Evolutionary conservation across 129 eudicot species (phyloP).

Genomic region (Gnaphalium uliginosum): DNA sequence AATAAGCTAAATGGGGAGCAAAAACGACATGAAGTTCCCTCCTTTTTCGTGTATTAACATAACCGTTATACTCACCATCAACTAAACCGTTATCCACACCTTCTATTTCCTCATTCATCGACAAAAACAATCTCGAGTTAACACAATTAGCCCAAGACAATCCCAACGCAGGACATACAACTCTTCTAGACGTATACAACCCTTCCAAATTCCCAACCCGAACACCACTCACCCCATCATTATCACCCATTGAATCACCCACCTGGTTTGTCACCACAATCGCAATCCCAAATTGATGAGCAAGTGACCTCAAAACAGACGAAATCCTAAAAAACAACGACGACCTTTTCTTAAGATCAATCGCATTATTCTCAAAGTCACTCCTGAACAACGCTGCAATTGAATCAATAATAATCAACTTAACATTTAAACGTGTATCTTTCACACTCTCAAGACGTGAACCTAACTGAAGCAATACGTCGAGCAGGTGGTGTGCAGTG

Average conservation of each 20-base stretch:
- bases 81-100: conserved; percentile 33
- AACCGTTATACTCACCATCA: conserved; percentile 22
- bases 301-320: conserved; percentile 43
- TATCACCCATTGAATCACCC: conserved; percentile 59
- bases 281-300: conserved; percentile 65
- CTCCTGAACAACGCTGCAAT: conserved; percentile 81
- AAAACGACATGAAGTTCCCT: conserved; percentile 79
- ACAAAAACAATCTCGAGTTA: conserved; percentile 72
- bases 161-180: conserved; percentile 85
- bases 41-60: conserved; percentile 33
- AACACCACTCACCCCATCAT: conserved; percentile 40
- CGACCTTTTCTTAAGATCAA: conserved; percentile 60
- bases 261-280: conserved; percentile 87
- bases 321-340: conserved; percentile 66
- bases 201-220: conserved; percentile 64
- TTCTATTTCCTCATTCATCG: conserved; percentile 45
- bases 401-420: conserved; percentile 73
- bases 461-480: conserved; percentile 59
- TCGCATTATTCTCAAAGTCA: conserved; percentile 59
- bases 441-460: conserved; percentile 29
- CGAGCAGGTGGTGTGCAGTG: conserved; percentile 75
- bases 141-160: conserved; percentile 91
- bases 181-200: conserved; percentile 73
- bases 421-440: conserved; percentile 38
- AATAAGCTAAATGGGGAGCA: conserved; percentile 84